Evolutionary conservation across 1,284 basidiomycete species (phyloP).

Genomic region (Malassezia cuniculi): DNA sequence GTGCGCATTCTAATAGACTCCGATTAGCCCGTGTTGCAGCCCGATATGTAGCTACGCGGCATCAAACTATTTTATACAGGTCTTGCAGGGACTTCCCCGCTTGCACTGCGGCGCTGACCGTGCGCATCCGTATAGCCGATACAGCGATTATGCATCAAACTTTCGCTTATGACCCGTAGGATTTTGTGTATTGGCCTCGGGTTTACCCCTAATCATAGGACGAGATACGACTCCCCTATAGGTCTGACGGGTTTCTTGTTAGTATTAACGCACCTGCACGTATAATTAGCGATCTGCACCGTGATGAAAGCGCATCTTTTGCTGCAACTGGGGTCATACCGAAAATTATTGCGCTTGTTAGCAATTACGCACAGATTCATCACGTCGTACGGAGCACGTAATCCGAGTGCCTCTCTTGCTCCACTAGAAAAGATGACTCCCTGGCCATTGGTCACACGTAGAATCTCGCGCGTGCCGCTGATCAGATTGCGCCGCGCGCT

Average conservation of each 20-base stretch:
- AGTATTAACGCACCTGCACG: constrained; percentile 15
- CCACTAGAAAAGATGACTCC: constrained; percentile 36
- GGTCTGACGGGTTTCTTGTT: constrained; percentile 10
- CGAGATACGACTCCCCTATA: constrained; percentile 9
- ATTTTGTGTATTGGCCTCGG: no score
- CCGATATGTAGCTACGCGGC: no score
- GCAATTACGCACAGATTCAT: constrained; percentile 27
- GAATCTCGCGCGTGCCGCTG: constrained; percentile 27
- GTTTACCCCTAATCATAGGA: no score
- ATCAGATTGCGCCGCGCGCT: constrained; percentile 31
- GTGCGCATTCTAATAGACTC: no score
- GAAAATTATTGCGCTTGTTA: constrained; percentile 22
- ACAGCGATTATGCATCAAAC: no score
- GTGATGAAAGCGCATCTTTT: constrained; percentile 25
- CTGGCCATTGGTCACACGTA: constrained; percentile 39
- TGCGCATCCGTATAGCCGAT: no score
- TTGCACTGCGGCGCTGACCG: no score
- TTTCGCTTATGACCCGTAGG: no score
- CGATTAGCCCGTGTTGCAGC: no score
- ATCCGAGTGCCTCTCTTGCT: constrained; percentile 20
- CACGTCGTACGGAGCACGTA: constrained; percentile 37
- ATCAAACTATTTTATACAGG: no score
- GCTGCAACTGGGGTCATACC: constrained; percentile 29
- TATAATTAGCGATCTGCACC: constrained; percentile 23
- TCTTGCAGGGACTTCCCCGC: no score